Evolutionary conservation across 768 basidiomycete species (phyloP).

Genomic region (Leccinum ochraceum): DNA sequence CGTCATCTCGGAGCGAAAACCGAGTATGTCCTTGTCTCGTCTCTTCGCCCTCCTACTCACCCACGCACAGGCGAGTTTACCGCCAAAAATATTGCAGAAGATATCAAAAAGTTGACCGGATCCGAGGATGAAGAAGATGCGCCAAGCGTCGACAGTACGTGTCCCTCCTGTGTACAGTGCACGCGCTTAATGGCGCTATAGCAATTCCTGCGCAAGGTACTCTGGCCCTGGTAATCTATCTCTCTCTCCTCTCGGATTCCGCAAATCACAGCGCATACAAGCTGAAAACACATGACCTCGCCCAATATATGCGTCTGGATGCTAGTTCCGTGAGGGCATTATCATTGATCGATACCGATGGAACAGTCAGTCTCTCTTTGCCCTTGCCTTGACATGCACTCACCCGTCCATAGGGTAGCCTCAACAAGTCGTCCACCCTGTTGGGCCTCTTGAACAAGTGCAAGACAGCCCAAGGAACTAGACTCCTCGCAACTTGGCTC

Average conservation of each 20-base stretch:
- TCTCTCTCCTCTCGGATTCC: slow-evolving; percentile 74
- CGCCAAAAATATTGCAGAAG: slow-evolving; percentile 75
- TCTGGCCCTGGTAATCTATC: slow-evolving; percentile 76
- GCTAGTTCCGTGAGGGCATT: slow-evolving; percentile 92
- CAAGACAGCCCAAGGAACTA: slow-evolving; percentile 92
- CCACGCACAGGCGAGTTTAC: slow-evolving; percentile 73
- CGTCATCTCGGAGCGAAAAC: slow-evolving; percentile 87
- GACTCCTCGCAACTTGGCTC: slow-evolving; percentile 87
- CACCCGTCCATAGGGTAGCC: slow-evolving; percentile 43
- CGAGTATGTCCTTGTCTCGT: slow-evolving; percentile 51
- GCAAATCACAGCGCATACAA: slow-evolving; percentile 80
- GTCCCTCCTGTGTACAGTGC: background rate
- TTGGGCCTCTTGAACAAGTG: slow-evolving; percentile 92
- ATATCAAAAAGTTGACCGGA: slow-evolving; percentile 51
- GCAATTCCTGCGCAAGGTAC: slow-evolving; percentile 74
- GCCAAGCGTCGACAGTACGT: slow-evolving; percentile 15
- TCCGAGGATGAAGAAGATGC: slow-evolving; percentile 30
- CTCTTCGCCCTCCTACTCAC: background rate
- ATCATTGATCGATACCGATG: slow-evolving; percentile 75
- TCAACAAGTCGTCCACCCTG: slow-evolving; percentile 81
- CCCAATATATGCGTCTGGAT: slow-evolving; percentile 95
- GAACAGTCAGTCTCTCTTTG: slow-evolving; percentile 29
- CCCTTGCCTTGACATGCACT: background rate
- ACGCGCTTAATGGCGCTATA: slow-evolving; percentile 39
- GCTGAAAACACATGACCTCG: slow-evolving; percentile 84